Evolutionary conservation across 2,329 filamentous ascomycete species (phyloP).

Genomic region (Paraphoma chrysanthemicola): DNA sequence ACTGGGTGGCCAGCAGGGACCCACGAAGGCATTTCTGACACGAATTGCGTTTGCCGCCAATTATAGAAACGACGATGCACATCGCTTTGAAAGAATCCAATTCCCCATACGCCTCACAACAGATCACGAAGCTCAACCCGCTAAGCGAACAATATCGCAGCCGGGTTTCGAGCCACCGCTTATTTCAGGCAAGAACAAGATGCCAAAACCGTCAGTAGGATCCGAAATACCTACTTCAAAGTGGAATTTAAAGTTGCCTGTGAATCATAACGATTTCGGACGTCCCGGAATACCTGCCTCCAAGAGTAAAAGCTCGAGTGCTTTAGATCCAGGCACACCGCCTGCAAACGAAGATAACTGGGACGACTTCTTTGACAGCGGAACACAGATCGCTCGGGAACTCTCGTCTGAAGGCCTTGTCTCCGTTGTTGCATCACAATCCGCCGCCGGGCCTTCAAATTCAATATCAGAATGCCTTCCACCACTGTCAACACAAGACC

Average conservation of each 20-base stretch:
- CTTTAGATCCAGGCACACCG: not conserved
- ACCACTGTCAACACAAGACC: slow-evolving; percentile 48
- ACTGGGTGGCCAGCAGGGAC: slow-evolving; percentile 42
- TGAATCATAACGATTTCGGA: slow-evolving; percentile 16
- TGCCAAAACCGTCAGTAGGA: too few relatives aligned
- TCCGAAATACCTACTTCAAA: too few relatives aligned
- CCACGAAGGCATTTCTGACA: slow-evolving; percentile 40
- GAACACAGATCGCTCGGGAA: slow-evolving; percentile 55
- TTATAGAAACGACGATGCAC: slow-evolving; percentile 36
- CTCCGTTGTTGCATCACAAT: not conserved
- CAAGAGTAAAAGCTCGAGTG: slow-evolving; percentile 2
- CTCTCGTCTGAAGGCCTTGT: slow-evolving; percentile 31
- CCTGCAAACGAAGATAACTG: slow-evolving; percentile 14
- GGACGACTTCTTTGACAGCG: slow-evolving; percentile 54
- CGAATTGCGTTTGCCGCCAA: slow-evolving; percentile 35
- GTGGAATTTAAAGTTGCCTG: too few relatives aligned
- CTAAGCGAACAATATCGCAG: slow-evolving; percentile 11
- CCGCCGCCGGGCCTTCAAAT: not conserved
- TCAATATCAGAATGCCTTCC: slow-evolving; percentile 13
- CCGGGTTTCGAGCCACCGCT: slow-evolving; percentile 29
- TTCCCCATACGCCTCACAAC: slow-evolving; percentile 42
- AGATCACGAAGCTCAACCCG: slow-evolving; percentile 10
- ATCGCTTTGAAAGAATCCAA: slow-evolving; percentile 36
- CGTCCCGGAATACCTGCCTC: slow-evolving; percentile 35
- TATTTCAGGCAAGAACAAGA: too few relatives aligned